These are phyloP conservation scores for Cryomyces minteri DNA, from an alignment of 495 filamentous ascomycete genomes.

Conservation along the genomic window DNA sequence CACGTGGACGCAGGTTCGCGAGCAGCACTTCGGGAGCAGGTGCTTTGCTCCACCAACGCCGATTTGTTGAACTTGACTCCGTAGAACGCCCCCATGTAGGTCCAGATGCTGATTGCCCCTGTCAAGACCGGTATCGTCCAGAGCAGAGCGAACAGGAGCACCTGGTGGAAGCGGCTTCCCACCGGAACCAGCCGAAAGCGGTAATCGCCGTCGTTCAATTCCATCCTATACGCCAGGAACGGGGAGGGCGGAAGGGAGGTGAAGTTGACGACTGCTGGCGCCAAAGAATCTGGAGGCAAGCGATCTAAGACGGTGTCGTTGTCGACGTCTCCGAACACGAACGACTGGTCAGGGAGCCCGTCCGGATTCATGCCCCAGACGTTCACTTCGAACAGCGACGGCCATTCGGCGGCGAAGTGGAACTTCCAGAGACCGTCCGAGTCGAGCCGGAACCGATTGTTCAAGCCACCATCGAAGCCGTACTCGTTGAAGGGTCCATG, in stretches of 20 bases:
- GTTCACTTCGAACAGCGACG: slow-evolving; percentile 40
- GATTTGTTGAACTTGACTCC: too few species aligned
- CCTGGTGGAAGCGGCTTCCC: too few species aligned
- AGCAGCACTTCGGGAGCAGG: slow-evolving; percentile 34
- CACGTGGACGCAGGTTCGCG: slow-evolving; percentile 33
- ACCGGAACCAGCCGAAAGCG: too few species aligned
- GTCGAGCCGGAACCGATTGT: slow-evolving; percentile 32
- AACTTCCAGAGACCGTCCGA: slow-evolving; percentile 35
- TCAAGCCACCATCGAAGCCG: slow-evolving; percentile 44
- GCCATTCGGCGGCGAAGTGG: slow-evolving; percentile 44
- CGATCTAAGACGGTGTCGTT: slow-evolving; percentile 41
- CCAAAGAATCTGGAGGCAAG: slow-evolving; percentile 38
- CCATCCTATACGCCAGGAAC: too few species aligned
- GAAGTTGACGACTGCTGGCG: slow-evolving; percentile 37
- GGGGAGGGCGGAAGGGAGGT: too few species aligned
- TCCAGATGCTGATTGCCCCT: too few species aligned
- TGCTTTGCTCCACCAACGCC: slow-evolving; percentile 36
- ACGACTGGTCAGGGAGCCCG: slow-evolving; percentile 39
- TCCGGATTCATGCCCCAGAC: slow-evolving; percentile 50
- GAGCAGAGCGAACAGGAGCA: too few species aligned
- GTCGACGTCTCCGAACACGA: slow-evolving; percentile 40
- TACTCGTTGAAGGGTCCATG: slow-evolving; percentile 49
- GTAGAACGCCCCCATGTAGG: too few species aligned
- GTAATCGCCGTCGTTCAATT: too few species aligned
- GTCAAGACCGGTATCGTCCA: too few species aligned